phyloP scores from a whole-genome alignment of 208 protist genomes.

The Acanthamoeba healyi region DNA sequence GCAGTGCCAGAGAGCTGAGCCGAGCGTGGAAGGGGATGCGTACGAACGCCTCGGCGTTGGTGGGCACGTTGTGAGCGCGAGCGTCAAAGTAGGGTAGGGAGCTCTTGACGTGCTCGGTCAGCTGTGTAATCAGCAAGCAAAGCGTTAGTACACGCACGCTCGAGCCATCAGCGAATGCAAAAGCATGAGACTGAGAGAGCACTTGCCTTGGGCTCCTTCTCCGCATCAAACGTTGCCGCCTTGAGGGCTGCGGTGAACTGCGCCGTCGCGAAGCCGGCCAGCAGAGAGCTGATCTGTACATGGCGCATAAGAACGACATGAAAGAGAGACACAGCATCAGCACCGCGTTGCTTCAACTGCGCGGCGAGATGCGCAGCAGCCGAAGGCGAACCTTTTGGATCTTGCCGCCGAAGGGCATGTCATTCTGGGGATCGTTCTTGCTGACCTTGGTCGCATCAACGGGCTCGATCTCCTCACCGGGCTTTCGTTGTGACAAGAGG shows the following conservation, averaged over 20 bases:
- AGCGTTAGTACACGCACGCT: neutral
- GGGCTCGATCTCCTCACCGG: neutral
- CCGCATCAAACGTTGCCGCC: slow-evolving; percentile 38
- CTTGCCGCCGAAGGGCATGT: slow-evolving; percentile 76
- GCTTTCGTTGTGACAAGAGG: no score
- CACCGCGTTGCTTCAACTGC: no score
- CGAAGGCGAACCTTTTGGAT: slow-evolving; percentile 77
- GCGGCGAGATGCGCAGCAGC: neutral
- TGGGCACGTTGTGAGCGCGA: slow-evolving; percentile 64
- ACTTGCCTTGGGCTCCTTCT: slow-evolving; percentile 16
- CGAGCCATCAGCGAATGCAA: no score
- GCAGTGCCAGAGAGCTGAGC: neutral
- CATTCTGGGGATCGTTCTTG: neutral
- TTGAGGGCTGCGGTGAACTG: slow-evolving; percentile 77
- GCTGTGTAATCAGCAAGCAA: neutral
- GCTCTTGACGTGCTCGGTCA: slow-evolving; percentile 43
- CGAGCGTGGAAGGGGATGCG: neutral
- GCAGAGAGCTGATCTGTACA: slow-evolving; percentile 48
- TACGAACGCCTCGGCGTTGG: slow-evolving; percentile 64
- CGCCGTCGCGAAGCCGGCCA: slow-evolving; percentile 77
- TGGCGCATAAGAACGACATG: neutral
- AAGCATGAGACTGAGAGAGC: neutral
- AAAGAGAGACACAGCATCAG: neutral
- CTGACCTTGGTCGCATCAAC: neutral
- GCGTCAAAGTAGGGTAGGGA: slow-evolving; percentile 62